Percentiles rank a stretch among this genome's conserved stretches.
phyloP scores from a whole-genome alignment of 2,329 filamentous ascomycete genomes.

The Emmonsiellopsis sp. region DNA sequence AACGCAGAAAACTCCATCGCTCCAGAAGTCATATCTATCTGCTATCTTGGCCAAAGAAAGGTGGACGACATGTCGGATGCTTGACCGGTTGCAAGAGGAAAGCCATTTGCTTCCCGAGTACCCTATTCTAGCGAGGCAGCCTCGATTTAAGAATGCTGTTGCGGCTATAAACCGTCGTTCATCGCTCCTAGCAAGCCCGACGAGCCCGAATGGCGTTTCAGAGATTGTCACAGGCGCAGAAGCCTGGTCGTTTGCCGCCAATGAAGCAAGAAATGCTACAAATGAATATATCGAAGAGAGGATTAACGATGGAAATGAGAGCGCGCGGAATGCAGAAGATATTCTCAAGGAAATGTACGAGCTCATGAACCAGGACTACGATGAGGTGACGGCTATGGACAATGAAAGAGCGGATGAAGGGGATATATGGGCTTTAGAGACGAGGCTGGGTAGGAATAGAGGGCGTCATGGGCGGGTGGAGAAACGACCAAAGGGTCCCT shows the following conservation, averaged over 20 bases:
- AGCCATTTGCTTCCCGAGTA: slow-evolving; percentile 36
- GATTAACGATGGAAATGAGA: slow-evolving; percentile 23
- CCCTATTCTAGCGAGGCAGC: slow-evolving; percentile 27
- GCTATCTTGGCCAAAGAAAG: slow-evolving; percentile 31
- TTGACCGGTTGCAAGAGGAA: slow-evolving; percentile 34
- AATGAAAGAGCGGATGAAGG: slow-evolving; percentile 12
- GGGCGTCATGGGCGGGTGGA: slow-evolving; percentile 13
- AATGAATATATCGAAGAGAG: slow-evolving; percentile 27
- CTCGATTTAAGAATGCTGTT: slow-evolving; percentile 27
- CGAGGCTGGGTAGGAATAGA: slow-evolving; percentile 16
- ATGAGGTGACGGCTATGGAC: slow-evolving; percentile 14
- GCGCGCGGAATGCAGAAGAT: slow-evolving; percentile 20
- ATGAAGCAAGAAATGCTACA: slow-evolving; percentile 22
- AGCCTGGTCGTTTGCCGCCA: slow-evolving; percentile 33
- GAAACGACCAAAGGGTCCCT: slow-evolving; percentile 25
- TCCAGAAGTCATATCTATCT: slow-evolving; percentile 30
- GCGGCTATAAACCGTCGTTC: slow-evolving; percentile 19
- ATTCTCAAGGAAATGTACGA: slow-evolving; percentile 25
- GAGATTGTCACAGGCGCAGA: slow-evolving; percentile 27
- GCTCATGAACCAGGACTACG: slow-evolving; percentile 26
- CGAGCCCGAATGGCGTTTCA: slow-evolving; percentile 18
- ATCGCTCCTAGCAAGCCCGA: slow-evolving; percentile 2
- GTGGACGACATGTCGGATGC: slow-evolving; percentile 23
- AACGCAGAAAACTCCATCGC: slow-evolving; percentile 26
- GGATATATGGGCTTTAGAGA: slow-evolving; percentile 24